Evolutionary conservation across 768 basidiomycete species (phyloP).

Genomic region (Suillus discolor): DNA sequence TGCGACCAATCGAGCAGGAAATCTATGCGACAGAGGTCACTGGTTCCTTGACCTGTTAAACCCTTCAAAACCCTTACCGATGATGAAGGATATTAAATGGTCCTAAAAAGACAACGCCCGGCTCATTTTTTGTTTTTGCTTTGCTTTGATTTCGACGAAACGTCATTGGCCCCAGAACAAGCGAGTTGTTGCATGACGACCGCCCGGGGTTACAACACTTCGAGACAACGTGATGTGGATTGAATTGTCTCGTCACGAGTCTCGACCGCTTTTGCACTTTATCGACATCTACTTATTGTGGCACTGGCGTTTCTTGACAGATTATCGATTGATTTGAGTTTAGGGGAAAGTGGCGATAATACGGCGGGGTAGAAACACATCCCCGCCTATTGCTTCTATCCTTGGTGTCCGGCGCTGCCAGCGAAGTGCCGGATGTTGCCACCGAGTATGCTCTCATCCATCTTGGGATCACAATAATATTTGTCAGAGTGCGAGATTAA

Average conservation of each 20-base stretch:
- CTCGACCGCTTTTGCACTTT: not conserved
- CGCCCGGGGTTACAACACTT: not conserved
- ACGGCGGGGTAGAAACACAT: not conserved
- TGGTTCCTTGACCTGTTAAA: not conserved
- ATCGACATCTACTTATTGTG: not conserved
- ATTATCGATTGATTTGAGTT: not conserved
- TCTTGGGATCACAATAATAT: not conserved
- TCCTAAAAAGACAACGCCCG: not conserved
- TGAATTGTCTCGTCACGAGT: not conserved
- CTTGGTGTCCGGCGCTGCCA: conserved; percentile 3
- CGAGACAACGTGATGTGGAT: not conserved
- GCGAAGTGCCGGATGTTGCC: not conserved
- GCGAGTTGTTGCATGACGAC: not conserved
- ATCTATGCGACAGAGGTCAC: not conserved
- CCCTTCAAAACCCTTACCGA: not conserved
- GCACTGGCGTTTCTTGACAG: not conserved
- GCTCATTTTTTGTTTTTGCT: not conserved
- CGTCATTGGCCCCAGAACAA: not conserved
- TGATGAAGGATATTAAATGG: not conserved
- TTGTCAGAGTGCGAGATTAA: not conserved
- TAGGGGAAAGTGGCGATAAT: not conserved
- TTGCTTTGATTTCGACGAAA: not conserved
- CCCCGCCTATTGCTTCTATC: not conserved
- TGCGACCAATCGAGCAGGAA: not conserved
- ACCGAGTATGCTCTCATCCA: not conserved